phyloP scores from a whole-genome alignment of 2,329 filamentous ascomycete genomes.

The Nemania sp. region DNA sequence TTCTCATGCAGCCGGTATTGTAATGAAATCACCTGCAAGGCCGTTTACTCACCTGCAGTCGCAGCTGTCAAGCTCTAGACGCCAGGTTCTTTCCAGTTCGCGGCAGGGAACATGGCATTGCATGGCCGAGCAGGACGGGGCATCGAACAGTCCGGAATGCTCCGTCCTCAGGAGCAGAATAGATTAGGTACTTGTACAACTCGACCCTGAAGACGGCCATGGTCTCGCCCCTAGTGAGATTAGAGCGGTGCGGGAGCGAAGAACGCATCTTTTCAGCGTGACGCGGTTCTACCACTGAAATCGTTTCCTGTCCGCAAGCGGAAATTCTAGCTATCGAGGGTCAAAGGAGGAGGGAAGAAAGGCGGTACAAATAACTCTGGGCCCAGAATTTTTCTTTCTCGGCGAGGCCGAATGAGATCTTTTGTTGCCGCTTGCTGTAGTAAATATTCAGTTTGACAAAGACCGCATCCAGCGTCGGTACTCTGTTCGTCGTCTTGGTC shows the following conservation, averaged over 20 bases:
- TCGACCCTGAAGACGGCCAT: slow-evolving; percentile 36
- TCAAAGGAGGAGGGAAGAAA: slow-evolving; percentile 34
- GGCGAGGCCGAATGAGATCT: slow-evolving; percentile 28
- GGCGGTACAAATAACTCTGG: slow-evolving; percentile 40
- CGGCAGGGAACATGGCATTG: slow-evolving; percentile 20
- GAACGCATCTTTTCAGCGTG: slow-evolving; percentile 26
- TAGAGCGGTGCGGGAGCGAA: slow-evolving; percentile 19
- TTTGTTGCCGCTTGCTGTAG: slow-evolving; percentile 30
- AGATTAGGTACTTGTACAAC: slow-evolving; percentile 15
- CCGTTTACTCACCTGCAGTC: slow-evolving; percentile 17
- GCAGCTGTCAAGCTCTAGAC: slow-evolving; percentile 18
- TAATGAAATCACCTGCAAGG: slow-evolving; percentile 3
- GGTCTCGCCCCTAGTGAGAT: slow-evolving; percentile 28
- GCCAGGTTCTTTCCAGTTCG: slow-evolving; percentile 13
- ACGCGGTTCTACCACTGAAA: slow-evolving; percentile 16
- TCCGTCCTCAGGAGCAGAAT: slow-evolving; percentile 29
- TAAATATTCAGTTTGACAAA: slow-evolving; percentile 36
- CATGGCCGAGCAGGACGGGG: slow-evolving; percentile 15
- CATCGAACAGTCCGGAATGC: slow-evolving; percentile 33
- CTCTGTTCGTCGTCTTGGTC: slow-evolving; percentile 23
- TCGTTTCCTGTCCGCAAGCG: slow-evolving; percentile 39
- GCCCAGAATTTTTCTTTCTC: slow-evolving; percentile 36
- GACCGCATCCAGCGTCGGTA: slow-evolving; percentile 27
- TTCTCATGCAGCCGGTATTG: slow-evolving; percentile 1
- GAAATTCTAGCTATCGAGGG: slow-evolving; percentile 31